Evolutionary conservation across 805 yeast species (phyloP).

Genomic region (Lipomyces sp.): DNA sequence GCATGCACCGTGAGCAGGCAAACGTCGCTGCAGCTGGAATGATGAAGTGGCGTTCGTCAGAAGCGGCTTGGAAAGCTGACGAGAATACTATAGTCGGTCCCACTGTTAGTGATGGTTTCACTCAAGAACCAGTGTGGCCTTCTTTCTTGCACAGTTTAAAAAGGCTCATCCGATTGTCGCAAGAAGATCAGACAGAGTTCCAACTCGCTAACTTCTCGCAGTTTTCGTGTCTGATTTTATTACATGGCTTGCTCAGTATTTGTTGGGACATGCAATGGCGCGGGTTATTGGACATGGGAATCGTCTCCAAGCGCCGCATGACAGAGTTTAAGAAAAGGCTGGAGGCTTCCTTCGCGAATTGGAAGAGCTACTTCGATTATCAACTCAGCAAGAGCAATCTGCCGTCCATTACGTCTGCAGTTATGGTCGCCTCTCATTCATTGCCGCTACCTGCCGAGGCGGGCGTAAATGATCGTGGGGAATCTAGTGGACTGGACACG

Average conservation of each 20-base stretch:
- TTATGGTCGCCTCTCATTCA: constrained; percentile 19
- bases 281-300: constrained; percentile 47
- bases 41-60: constrained; percentile 18
- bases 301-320: constrained; percentile 46
- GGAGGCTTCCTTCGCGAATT: constrained; percentile 46
- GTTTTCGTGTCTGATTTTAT: constrained; percentile 48
- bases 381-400: constrained; percentile 42
- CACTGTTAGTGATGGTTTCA: neutral
- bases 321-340: constrained; percentile 44
- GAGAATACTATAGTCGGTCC: constrained; percentile 7
- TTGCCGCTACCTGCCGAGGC: neutral
- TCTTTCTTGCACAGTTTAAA: constrained; percentile 34
- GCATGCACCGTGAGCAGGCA: constrained; percentile 24
- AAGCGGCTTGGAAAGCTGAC: neutral
- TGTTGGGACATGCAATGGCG: constrained; percentile 47
- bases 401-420: constrained; percentile 33
- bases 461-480: neutral
- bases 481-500: neutral
- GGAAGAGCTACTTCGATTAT: constrained; percentile 49
- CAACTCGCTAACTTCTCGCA: constrained; percentile 41
- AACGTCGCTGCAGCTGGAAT: constrained; percentile 23
- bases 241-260: constrained; percentile 48
- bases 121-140: constrained; percentile 28
- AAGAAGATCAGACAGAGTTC: constrained; percentile 28
- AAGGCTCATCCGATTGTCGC: constrained; percentile 31